These are phyloP conservation scores for Pleomassaria siparia DNA, from an alignment of 2,329 filamentous ascomycete genomes.

Conservation along the genomic window DNA sequence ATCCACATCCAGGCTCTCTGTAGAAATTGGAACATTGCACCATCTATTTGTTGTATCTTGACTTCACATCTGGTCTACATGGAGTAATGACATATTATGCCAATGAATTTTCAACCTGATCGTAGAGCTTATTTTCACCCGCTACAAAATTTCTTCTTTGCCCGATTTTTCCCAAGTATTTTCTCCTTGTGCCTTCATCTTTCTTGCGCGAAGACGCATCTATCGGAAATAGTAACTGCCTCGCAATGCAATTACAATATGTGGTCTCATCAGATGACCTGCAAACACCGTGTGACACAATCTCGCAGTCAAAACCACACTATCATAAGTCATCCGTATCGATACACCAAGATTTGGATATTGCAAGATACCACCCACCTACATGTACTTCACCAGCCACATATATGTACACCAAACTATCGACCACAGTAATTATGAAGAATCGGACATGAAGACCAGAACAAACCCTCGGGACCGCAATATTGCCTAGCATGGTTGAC, in stretches of 20 bases:
- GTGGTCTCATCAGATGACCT: not conserved
- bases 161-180: no score
- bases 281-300: slow-evolving; percentile 7
- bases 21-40: slow-evolving; percentile 1
- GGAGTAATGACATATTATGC: no score
- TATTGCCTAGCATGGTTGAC: not conserved
- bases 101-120: no score
- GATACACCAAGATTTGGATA: not conserved
- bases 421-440: not conserved
- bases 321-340: slow-evolving; percentile 9
- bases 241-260: not conserved
- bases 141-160: no score
- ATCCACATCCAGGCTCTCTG: not conserved
- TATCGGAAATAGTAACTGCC: no score
- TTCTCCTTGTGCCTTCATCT: no score
- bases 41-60: no score
- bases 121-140: no score
- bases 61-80: no score
- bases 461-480: not conserved
- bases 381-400: slow-evolving; percentile 10
- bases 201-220: no score
- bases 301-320: not conserved
- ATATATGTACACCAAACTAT: not conserved
- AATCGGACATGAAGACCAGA: not conserved
- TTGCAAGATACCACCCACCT: not conserved